Percentiles rank a stretch among this genome's conserved stretches.
These are phyloP conservation scores for Ilex paraguariensis DNA, from an alignment of 305 asterid species.

Conservation along the genomic window DNA sequence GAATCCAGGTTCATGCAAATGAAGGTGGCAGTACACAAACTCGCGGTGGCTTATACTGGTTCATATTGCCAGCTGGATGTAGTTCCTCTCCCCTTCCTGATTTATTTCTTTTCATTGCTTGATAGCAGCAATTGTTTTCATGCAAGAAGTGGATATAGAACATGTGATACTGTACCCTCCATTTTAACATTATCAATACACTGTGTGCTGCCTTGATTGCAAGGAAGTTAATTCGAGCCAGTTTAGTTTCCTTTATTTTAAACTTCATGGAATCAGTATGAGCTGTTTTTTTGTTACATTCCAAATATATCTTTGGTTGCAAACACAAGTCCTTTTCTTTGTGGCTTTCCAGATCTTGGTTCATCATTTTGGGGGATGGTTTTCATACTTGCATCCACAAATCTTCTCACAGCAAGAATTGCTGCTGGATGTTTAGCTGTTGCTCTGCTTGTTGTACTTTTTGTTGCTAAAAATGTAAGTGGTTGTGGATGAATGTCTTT, in stretches of 20 bases:
- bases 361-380: not conserved
- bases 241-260: too few species aligned
- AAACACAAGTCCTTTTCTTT: too few species aligned
- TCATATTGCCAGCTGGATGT: not conserved
- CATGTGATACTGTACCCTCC: too few species aligned
- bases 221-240: too few species aligned
- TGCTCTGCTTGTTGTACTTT: not conserved
- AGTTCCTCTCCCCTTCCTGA: not conserved
- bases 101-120: too few species aligned
- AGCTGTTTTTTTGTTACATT: too few species aligned
- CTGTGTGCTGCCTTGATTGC: too few species aligned
- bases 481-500: not conserved
- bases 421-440: not conserved
- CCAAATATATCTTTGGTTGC: too few species aligned
- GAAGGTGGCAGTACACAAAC: not conserved
- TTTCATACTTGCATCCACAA: not conserved
- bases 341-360: slow-evolving; percentile 1
- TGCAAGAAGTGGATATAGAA: too few species aligned
- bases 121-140: too few species aligned
- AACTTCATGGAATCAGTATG: too few species aligned
- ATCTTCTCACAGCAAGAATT: not conserved
- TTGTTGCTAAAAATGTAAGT: not conserved
- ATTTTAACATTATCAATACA: too few species aligned
- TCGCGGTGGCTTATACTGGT: not conserved
- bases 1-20: not conserved